Base-by-base conservation (phyloP, 2,329 filamentous ascomycete genomes). In the Saccharata proteae region DNA sequence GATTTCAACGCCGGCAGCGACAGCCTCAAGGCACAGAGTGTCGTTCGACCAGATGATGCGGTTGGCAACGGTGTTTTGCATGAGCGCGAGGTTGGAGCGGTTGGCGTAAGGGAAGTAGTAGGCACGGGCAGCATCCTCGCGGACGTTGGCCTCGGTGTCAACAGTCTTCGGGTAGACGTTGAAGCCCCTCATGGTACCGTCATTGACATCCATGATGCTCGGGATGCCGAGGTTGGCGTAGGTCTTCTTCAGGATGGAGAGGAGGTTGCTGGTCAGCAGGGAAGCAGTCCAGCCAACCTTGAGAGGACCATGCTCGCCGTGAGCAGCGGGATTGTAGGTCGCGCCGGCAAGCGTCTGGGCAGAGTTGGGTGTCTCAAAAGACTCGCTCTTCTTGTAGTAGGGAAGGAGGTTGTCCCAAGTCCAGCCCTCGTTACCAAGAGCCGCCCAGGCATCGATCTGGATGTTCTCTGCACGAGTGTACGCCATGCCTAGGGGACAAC, bases 51-150 rank as follows among this genome's bases (percentile, higher is more conserved):
- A 65, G 5, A 58, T 35, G 11, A 67, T 47, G 16, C 47, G 48
- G 24, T 57, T 56, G 1, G 54, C 63, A 2, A 48, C 48, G 0
- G 61, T 59, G 37, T 63, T 60, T 12, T 57, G 39, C 17, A 64
- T 53, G 1, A 65, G 42, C 3, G 60, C 41, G 2, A 67, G 44
- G 38, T 67, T 68, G 3, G 45, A 28, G 26, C 63, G 47, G 25
- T 39, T 30, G 12, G 48, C 36, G 29, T 43, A 46, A 2, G 63
- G 61, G 32, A 51, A 62, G 40, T 64, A 67, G 39, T 63, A 67
- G 4, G 62, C 59, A 11, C 61, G 48, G 4, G 59, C 63, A 20
- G 64, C 59, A 45, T 67, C 62, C 34, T 59, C 54, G 8, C 63
- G 54, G 8, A 59, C 46, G 37, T 56, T 47, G 11, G 46, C 44